Conservation (phyloP, 2,329 filamentous ascomycete genomes). For the Neonectria ditissima region DNA sequence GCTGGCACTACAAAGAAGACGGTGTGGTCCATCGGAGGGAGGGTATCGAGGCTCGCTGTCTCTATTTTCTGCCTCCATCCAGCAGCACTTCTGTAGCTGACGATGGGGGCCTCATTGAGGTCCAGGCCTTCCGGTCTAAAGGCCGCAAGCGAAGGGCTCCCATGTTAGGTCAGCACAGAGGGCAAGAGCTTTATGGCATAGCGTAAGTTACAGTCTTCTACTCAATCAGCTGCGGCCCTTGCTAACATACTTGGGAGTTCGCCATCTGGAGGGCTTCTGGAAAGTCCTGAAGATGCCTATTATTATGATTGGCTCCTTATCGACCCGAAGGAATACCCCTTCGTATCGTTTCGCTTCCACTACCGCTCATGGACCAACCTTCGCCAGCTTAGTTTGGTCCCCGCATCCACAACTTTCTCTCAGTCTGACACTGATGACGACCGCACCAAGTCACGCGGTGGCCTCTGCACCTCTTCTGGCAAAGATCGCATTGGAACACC, state of each 20-base stretch:
- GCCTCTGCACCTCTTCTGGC: not conserved
- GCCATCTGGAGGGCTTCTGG: constrained; percentile 64
- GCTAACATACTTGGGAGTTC: constrained; percentile 53
- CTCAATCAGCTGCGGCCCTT: not conserved
- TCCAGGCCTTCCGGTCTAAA: constrained; percentile 65
- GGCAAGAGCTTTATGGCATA: constrained; percentile 64
- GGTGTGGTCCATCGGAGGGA: constrained; percentile 48
- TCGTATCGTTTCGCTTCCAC: constrained; percentile 66
- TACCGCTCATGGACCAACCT: constrained; percentile 66
- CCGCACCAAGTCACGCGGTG: not conserved
- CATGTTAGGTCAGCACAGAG: constrained; percentile 57
- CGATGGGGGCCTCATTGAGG: constrained; percentile 67
- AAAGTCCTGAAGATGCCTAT: constrained; percentile 61
- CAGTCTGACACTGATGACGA: not conserved
- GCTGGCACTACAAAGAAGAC: constrained; percentile 55
- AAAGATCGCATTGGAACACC: not conserved
- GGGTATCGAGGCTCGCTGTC: constrained; percentile 62
- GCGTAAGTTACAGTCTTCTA: constrained; percentile 54
- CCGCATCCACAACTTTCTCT: constrained; percentile 31
- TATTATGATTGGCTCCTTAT: constrained; percentile 66
- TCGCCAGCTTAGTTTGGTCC: constrained; percentile 60
- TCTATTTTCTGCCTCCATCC: constrained; percentile 59
- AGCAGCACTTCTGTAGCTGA: constrained; percentile 56
- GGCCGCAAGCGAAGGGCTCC: constrained; percentile 58
- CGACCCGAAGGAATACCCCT: constrained; percentile 65